phyloP scores from a whole-genome alignment of 1,139 yeast genomes.

The Debaryomyces robertsiae region DNA sequence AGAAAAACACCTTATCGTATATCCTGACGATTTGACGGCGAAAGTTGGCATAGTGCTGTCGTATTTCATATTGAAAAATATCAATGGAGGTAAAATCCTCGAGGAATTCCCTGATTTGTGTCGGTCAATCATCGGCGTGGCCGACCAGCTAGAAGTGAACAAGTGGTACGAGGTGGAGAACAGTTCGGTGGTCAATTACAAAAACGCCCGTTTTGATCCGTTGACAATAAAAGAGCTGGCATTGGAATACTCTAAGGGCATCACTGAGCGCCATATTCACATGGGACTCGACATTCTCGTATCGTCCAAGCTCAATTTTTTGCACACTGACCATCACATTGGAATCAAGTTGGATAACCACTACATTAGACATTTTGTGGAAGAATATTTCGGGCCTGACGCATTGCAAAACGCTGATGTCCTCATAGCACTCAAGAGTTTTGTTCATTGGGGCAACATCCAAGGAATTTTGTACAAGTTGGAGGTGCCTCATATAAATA shows the following conservation, averaged over 20 bases:
- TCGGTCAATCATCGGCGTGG: slow-evolving; percentile 52
- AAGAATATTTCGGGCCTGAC: slow-evolving; percentile 43
- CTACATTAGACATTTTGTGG: slow-evolving; percentile 43
- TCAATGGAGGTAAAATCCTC: slow-evolving; percentile 40
- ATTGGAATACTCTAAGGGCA: slow-evolving; percentile 27
- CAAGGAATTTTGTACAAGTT: slow-evolving; percentile 49
- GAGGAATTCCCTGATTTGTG: slow-evolving; percentile 45
- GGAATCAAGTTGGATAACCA: slow-evolving; percentile 52
- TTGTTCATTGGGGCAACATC: slow-evolving; percentile 60
- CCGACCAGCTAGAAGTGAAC: slow-evolving; percentile 50
- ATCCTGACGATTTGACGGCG: slow-evolving; percentile 35
- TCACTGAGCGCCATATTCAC: slow-evolving; percentile 34
- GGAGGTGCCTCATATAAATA: slow-evolving; percentile 42
- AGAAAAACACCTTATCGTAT: slow-evolving; percentile 52
- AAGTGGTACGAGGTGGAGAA: slow-evolving; percentile 54
- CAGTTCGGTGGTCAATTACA: slow-evolving; percentile 43
- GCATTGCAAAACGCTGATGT: slow-evolving; percentile 46
- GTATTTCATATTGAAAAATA: slow-evolving; percentile 41
- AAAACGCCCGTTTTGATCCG: slow-evolving; percentile 36
- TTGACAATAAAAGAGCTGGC: slow-evolving; percentile 31
- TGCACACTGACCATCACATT: slow-evolving; percentile 61
- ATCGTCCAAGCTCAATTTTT: slow-evolving; percentile 54
- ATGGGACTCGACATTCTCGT: slow-evolving; percentile 48
- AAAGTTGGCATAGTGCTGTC: slow-evolving; percentile 46
- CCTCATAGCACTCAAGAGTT: slow-evolving; percentile 52